Base-by-base conservation (phyloP, 164 flowering plant genomes). In the Dillenia turbinata region DNA sequence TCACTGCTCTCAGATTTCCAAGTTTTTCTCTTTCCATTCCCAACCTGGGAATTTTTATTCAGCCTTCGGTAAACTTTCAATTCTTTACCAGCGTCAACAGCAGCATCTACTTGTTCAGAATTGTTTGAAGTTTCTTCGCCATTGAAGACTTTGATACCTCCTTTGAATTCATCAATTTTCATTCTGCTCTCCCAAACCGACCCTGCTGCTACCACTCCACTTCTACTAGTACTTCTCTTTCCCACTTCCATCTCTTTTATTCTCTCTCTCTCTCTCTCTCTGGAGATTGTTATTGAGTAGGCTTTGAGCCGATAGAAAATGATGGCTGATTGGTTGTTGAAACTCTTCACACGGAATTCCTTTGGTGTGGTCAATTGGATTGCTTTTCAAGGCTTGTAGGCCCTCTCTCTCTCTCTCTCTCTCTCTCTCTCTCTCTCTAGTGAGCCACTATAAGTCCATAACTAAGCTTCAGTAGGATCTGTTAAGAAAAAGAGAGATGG, bases 181-280 rank as follows among this genome's bases (percentile, higher is more conserved):
- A 89, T 89, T 65, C 90, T 82, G 55, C 67, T 85, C 68, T 89
- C 96, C 91, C 96, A 89, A 48, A 84, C 87, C 49, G 96, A 89
- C 54, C 90, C 91, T 17, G 88, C 91, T 15, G 88, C 77, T 45
- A 73, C 83, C 9, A 77, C 81, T 13, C 61, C 69, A 24, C 53
- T 60, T 40, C 60, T 67, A 12, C 48, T 69, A 12, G 45, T 57
- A 60, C 68, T 70, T 50, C 71, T 75, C 12, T 78, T 68, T 49
- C 67, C 63, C 66, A 52, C 66, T 54, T 76, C 78, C 77, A 80
- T 78, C 52, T 15, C 43, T 47, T 15, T 33, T 50, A 61, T 16
- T 50, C 51, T 16, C 55, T 10, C 66, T 56, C 55, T 22, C 47
- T 33, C 66, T 54, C 40, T 5, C 40, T 33, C 40, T 33, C 40